Percentiles rank a stretch among this genome's conserved stretches.
phyloP scores from a whole-genome alignment of 2,329 filamentous ascomycete genomes.

The Arthrobotrys pseudoclavata region DNA sequence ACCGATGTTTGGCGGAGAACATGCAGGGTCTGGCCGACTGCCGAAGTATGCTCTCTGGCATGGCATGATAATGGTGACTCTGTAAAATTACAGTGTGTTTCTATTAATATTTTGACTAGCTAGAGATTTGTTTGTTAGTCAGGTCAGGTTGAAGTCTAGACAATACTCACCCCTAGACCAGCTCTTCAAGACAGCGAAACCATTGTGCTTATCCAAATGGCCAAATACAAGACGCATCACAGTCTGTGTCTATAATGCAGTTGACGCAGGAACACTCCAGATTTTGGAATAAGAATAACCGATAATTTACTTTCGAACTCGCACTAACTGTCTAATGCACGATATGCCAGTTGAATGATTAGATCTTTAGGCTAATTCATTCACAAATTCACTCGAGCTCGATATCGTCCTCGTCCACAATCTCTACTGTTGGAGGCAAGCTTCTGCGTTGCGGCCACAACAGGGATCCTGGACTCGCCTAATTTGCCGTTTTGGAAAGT shows the following conservation, averaged over 20 bases:
- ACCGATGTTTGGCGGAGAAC: conserved; percentile 44
- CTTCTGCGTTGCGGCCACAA: conserved; percentile 11
- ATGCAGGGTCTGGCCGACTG: background rate
- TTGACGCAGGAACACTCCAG: conserved; percentile 3
- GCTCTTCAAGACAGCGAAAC: background rate
- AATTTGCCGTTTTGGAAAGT: conserved; percentile 36
- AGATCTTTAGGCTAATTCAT: conserved; percentile 41
- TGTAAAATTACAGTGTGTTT: conserved; percentile 16
- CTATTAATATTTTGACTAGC: conserved; percentile 42
- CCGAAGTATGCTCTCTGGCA: background rate
- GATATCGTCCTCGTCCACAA: background rate
- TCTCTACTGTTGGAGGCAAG: conserved; percentile 24
- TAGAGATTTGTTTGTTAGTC: background rate
- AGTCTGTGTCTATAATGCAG: too few relatives aligned
- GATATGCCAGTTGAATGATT: conserved; percentile 22
- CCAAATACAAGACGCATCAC: background rate
- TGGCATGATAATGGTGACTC: background rate
- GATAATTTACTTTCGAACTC: background rate
- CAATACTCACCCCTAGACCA: background rate
- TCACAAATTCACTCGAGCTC: background rate
- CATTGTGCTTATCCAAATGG: background rate
- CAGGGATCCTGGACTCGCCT: conserved; percentile 34
- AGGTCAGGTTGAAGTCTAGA: background rate
- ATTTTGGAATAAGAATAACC: conserved; percentile 6
- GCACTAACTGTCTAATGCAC: background rate